These are phyloP conservation scores for Xylariaceae sp. DNA, from an alignment of 2,329 filamentous ascomycete genomes.

Conservation along the genomic window DNA sequence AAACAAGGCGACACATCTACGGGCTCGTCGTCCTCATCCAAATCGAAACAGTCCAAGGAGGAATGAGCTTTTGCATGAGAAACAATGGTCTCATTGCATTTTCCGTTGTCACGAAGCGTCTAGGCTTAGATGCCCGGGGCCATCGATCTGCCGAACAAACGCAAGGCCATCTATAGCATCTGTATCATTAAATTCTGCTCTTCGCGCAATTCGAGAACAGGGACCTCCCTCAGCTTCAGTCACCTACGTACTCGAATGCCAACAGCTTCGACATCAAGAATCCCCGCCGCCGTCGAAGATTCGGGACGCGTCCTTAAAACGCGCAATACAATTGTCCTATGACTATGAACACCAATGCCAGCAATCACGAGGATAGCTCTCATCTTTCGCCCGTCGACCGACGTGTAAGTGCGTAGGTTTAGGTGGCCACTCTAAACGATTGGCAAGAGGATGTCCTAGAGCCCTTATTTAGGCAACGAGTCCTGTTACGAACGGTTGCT, in stretches of 20 bases:
- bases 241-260: not conserved
- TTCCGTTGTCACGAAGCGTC: not conserved
- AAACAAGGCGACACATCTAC: constrained; percentile 6
- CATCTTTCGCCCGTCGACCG: not conserved
- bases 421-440: not conserved
- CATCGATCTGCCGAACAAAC: not conserved
- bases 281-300: not conserved
- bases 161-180: not conserved
- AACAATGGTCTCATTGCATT: not conserved
- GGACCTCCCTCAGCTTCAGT: not conserved
- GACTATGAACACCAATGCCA: not conserved
- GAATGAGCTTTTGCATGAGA: constrained; percentile 4
- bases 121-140: not conserved
- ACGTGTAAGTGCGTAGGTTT: not conserved
- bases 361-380: not conserved
- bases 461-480: not conserved
- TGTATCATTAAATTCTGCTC: not conserved
- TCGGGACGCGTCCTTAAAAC: not conserved
- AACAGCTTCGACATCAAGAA: not conserved
- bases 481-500: not conserved
- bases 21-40: not conserved
- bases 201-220: not conserved
- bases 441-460: not conserved
- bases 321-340: not conserved
- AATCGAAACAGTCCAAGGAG: constrained; percentile 6